Evolutionary conservation across 805 yeast species (phyloP).

Genomic region (Deakozyma indianensis): DNA sequence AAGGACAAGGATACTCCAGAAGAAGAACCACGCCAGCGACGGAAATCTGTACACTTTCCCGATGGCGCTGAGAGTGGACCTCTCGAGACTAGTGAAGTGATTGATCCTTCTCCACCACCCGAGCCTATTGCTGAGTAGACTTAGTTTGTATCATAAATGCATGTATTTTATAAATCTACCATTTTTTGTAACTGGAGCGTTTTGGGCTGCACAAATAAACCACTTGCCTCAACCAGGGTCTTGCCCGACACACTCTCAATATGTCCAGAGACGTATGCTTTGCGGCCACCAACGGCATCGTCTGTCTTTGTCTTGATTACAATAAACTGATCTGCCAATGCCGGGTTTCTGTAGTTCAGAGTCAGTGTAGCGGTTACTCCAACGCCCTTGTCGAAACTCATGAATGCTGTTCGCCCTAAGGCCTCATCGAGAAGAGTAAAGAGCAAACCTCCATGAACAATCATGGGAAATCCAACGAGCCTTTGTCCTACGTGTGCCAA

Average conservation of each 20-base stretch:
- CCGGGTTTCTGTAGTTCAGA: background rate
- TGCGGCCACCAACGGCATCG: background rate
- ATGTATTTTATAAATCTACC: background rate
- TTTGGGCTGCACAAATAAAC: conserved; percentile 1
- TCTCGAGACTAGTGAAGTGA: no score
- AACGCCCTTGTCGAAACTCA: background rate
- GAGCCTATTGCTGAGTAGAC: no score
- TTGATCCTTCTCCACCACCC: no score
- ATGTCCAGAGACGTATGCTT: background rate
- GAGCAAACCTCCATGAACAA: background rate
- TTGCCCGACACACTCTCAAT: background rate
- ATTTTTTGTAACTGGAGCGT: background rate
- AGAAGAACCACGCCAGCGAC: background rate
- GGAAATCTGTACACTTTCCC: background rate
- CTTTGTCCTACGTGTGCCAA: background rate
- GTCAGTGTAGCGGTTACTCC: background rate
- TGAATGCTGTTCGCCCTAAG: conserved; percentile 1
- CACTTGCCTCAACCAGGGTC: background rate
- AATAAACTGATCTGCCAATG: conserved; percentile 1
- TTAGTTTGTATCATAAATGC: background rate
- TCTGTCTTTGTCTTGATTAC: background rate
- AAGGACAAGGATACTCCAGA: background rate
- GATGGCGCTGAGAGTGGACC: background rate
- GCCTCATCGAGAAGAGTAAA: background rate
- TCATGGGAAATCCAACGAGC: background rate